phyloP scores from a whole-genome alignment of 306 rosid genomes.

The Lablab purpureus region DNA sequence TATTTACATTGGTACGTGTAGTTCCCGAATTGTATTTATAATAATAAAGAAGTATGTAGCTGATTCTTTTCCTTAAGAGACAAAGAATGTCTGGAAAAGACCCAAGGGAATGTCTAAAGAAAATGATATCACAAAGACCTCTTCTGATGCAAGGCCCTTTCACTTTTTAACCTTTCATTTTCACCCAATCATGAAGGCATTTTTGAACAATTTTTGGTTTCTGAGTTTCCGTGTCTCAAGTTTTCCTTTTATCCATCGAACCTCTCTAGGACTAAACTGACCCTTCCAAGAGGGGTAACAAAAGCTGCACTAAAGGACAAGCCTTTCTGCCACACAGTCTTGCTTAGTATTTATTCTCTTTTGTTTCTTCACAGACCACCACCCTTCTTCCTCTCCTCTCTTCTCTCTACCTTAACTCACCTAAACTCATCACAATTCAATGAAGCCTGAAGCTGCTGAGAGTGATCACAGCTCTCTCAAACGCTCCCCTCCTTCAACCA shows the following conservation, averaged over 20 bases:
- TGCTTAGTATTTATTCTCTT: constrained; percentile 69
- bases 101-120: constrained; percentile 65
- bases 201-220: constrained; percentile 57
- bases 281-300: constrained; percentile 46
- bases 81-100: constrained; percentile 68
- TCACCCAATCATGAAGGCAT: constrained; percentile 76
- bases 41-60: constrained; percentile 10
- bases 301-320: constrained; percentile 79
- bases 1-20: not conserved
- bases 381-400: constrained; percentile 15
- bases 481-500: constrained; percentile 33
- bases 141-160: constrained; percentile 31
- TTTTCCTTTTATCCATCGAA: constrained; percentile 73
- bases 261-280: constrained; percentile 67
- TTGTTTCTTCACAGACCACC: constrained; percentile 49
- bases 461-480: constrained; percentile 33
- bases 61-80: constrained; percentile 45
- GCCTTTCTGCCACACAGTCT: constrained; percentile 55
- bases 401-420: not conserved
- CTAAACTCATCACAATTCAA: constrained; percentile 9
- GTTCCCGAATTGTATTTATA: not conserved
- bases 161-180: constrained; percentile 60
- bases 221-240: constrained; percentile 62
- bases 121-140: constrained; percentile 55
- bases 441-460: constrained; percentile 37